Evolutionary conservation across 2,329 filamentous ascomycete species (phyloP), one percentile per base, ranked within the genome.

Genomic region (Rasamsonia emersonii): DNA sequence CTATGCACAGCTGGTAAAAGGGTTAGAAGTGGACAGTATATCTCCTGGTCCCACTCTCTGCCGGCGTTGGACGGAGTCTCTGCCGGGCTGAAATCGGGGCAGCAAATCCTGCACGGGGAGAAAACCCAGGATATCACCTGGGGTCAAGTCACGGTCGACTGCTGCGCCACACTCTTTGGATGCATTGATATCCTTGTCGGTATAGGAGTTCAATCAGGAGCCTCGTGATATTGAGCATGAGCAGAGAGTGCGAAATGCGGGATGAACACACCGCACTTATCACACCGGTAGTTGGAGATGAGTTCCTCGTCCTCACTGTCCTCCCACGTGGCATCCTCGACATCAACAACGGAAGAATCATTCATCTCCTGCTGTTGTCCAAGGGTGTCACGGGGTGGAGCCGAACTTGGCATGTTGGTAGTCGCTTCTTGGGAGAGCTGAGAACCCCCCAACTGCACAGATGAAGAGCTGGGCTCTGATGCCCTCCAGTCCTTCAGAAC

Each of bases 401-500:
- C 27, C 11, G 9, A 11, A 9, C 2, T 26, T 9, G 11, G 14
- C 6, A 3, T 25, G 16, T 16, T 14, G 11, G 18, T 29, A 10
- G 9, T 24, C 4, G 6, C 29, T 28, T 28, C 36, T 10, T 14
- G 13, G 6, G 4, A n/a, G n/a, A 23, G 7, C 20, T 8, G 28
- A 20, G n/a, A n/a, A n/a, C 17, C 5, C 15, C 16, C 20, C 3
- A 5, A 18, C 17, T 17, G 17, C 8, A 20, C 9, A 21, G 18
- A 14, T 16, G 34, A 30, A 3, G 28, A 24, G 16, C 36, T 27
- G 20, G 33, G 30, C 13, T 30, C 36, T 3, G 50, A 38, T 67
- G 77, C 66, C 30, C 63, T 77, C 64, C 80, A 88, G 30, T 82
- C 76, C 38, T 70, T 75, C 33, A 86, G 60, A 18, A 77, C 71